These are phyloP conservation scores for Puya raimondii DNA, from an alignment of 176 grass and related monocot species.

Conservation along the genomic window DNA sequence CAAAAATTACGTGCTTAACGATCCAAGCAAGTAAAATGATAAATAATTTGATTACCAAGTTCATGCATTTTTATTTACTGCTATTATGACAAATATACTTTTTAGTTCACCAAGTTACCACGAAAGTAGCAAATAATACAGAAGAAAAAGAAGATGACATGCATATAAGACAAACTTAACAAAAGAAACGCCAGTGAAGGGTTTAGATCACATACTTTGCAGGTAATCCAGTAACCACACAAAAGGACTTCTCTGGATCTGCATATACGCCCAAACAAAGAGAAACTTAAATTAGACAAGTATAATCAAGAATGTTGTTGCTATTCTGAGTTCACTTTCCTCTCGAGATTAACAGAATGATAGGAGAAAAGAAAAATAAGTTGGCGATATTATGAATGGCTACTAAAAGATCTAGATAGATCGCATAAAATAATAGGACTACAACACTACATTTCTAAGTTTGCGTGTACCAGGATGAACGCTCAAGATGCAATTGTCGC, in stretches of 20 bases:
- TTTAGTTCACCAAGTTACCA: background rate
- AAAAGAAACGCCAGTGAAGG: slow-evolving; percentile 3
- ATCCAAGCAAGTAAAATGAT: too few species aligned
- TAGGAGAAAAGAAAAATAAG: background rate
- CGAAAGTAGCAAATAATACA: background rate
- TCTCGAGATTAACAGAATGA: background rate
- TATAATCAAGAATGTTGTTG: background rate
- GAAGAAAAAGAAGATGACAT: slow-evolving; percentile 7
- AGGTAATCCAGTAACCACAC: slow-evolving; percentile 69
- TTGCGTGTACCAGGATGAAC: background rate
- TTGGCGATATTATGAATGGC: too few species aligned
- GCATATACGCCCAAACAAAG: background rate
- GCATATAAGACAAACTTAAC: background rate
- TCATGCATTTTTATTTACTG: too few species aligned
- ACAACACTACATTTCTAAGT: background rate
- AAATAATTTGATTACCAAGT: too few species aligned
- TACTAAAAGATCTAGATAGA: too few species aligned
- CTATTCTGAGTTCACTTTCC: background rate
- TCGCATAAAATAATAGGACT: background rate
- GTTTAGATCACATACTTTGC: slow-evolving; percentile 56
- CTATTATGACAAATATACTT: background rate
- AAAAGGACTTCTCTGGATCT: slow-evolving; percentile 80
- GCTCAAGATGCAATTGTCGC: background rate
- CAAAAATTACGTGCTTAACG: too few species aligned
- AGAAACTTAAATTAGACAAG: background rate